phyloP scores from a whole-genome alignment of 148 eudicot species.

The Cornus suecica region DNA sequence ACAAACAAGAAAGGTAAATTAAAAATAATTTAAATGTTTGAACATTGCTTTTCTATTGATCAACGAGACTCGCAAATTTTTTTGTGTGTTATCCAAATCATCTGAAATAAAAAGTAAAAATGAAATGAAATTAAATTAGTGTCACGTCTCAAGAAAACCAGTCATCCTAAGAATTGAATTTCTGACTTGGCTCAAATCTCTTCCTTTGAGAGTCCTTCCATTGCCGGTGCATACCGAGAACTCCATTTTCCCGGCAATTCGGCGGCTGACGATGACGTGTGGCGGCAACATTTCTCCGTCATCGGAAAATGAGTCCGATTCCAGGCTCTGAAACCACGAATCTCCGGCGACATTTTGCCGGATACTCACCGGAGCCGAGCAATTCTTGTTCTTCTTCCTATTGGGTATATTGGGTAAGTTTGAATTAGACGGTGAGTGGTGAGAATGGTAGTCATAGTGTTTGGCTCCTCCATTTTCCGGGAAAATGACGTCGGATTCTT shows the following conservation, averaged over 20 bases:
- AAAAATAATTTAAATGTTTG: too few species aligned
- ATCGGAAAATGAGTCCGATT: constrained; percentile 26
- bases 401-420: constrained; percentile 22
- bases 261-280: constrained; percentile 48
- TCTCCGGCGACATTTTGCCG: constrained; percentile 19
- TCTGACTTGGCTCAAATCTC: constrained; percentile 59
- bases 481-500: constrained; percentile 60
- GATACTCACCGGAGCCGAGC: constrained; percentile 43
- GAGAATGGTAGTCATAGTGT: not conserved
- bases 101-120: not conserved
- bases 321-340: constrained; percentile 20
- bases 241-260: constrained; percentile 40
- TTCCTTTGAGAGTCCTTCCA: constrained; percentile 55
- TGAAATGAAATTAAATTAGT: not conserved
- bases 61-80: not conserved
- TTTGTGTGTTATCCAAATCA: not conserved
- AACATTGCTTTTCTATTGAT: not conserved
- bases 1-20: too few species aligned
- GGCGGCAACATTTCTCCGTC: constrained; percentile 58
- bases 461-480: constrained; percentile 14
- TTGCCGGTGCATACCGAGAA: constrained; percentile 42
- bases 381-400: constrained; percentile 18
- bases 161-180: constrained; percentile 73
- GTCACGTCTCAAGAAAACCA: constrained; percentile 65
- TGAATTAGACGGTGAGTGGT: too few species aligned